These are phyloP conservation scores for Lasiosphaeria miniovina DNA, from an alignment of 495 filamentous ascomycete genomes.

Conservation along the genomic window DNA sequence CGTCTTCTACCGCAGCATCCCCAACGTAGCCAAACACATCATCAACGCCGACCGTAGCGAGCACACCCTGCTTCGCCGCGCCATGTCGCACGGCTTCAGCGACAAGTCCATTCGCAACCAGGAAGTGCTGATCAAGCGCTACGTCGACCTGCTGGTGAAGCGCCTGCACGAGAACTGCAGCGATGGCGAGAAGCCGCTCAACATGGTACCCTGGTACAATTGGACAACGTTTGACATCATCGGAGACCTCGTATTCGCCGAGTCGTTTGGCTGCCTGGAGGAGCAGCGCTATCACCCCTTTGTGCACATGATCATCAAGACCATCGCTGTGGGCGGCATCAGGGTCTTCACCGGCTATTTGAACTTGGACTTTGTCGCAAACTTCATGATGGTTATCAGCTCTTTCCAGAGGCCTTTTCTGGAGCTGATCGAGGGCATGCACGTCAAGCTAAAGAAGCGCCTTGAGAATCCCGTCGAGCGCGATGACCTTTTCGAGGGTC, in stretches of 20 bases:
- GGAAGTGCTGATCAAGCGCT: conserved; percentile 34
- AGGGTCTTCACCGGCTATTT: conserved; percentile 29
- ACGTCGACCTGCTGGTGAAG: conserved; percentile 41
- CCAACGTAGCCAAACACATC: conserved; percentile 18
- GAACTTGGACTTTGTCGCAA: conserved; percentile 11
- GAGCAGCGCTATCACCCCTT: conserved; percentile 31
- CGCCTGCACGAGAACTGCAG: conserved; percentile 25
- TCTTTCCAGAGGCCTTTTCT: conserved; percentile 2
- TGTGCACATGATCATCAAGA: conserved; percentile 29
- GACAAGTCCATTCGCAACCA: conserved; percentile 40
- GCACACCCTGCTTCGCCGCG: conserved; percentile 43
- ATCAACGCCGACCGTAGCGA: conserved; percentile 27
- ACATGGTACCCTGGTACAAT: conserved; percentile 49
- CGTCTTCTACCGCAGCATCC: conserved; percentile 16
- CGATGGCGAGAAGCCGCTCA: conserved; percentile 19
- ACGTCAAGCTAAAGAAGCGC: background rate
- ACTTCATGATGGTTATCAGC: background rate
- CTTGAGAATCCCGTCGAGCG: conserved; percentile 11
- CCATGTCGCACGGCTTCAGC: conserved; percentile 49
- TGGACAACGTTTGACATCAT: conserved; percentile 57
- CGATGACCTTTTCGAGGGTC: conserved; percentile 7
- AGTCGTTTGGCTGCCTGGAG: conserved; percentile 50
- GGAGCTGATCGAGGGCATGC: background rate
- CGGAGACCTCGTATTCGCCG: conserved; percentile 54
- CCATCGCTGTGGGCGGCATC: conserved; percentile 23